phyloP scores from a whole-genome alignment of 306 rosid species.

The Geum urbanum region DNA sequence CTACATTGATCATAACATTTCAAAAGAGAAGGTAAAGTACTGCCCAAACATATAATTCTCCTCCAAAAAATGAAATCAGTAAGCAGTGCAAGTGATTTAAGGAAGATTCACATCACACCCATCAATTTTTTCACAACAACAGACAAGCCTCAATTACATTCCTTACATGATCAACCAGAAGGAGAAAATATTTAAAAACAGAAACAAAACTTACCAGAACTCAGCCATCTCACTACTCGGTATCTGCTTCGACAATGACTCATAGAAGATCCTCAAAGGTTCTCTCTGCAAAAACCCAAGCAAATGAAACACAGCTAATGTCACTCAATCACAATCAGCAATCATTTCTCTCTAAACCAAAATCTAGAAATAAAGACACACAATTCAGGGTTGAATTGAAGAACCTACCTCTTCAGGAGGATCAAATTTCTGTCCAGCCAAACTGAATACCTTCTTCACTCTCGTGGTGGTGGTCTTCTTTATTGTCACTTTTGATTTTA shows the following conservation, averaged over 20 bases:
- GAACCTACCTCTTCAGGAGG: slow-evolving; percentile 82
- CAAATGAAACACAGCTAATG: slow-evolving; percentile 22
- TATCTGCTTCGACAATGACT: slow-evolving; percentile 83
- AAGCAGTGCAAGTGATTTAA: slow-evolving; percentile 6
- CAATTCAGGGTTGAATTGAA: slow-evolving; percentile 3
- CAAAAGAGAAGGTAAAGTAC: not conserved
- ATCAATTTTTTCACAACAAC: not conserved
- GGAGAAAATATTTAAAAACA: slow-evolving; percentile 19
- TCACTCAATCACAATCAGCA: slow-evolving; percentile 8
- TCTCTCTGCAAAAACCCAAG: slow-evolving; percentile 68
- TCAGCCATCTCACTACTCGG: slow-evolving; percentile 92
- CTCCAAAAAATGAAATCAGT: not conserved
- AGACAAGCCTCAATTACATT: not conserved
- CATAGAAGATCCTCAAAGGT: slow-evolving; percentile 79
- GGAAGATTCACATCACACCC: not conserved
- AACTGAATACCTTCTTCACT: slow-evolving; percentile 69
- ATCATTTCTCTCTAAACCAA: slow-evolving; percentile 4
- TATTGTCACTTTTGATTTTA: slow-evolving; percentile 46
- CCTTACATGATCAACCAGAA: not conserved
- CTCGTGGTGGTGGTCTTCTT: slow-evolving; percentile 40
- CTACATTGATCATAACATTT: not conserved
- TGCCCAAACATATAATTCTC: not conserved
- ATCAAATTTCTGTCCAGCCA: slow-evolving; percentile 88
- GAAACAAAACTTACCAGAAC: slow-evolving; percentile 54
- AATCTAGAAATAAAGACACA: slow-evolving; percentile 12